Evolutionary conservation across 2,329 filamentous ascomycete species (phyloP).

Genomic region (Cadophora malorum): DNA sequence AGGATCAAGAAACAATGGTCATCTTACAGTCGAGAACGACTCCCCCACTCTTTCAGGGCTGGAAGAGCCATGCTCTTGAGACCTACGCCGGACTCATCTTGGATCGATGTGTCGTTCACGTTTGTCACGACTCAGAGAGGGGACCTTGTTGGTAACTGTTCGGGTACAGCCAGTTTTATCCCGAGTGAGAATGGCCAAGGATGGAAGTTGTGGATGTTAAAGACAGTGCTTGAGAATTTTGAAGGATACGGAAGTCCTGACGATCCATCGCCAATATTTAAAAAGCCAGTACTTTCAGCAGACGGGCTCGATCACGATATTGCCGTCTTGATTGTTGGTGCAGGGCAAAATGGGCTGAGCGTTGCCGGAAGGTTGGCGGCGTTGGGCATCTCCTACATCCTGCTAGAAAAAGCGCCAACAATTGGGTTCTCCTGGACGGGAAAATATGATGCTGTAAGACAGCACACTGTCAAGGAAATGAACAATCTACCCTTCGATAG

Average conservation of each 20-base stretch:
- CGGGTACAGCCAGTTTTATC: conserved; percentile 20
- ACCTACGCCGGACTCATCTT: conserved; percentile 11
- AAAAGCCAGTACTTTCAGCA: neutral
- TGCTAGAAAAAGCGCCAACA: conserved; percentile 61
- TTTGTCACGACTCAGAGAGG: conserved; percentile 17
- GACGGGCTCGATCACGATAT: neutral
- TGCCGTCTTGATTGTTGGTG: conserved; percentile 49
- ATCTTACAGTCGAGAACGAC: conserved; percentile 1
- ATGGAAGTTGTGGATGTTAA: conserved; percentile 27
- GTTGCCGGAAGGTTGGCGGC: conserved; percentile 63
- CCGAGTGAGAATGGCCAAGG: neutral
- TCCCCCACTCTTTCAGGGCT: conserved; percentile 14
- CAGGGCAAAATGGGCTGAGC: conserved; percentile 63
- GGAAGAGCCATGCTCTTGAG: neutral
- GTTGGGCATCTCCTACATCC: conserved; percentile 58
- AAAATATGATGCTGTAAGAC: conserved; percentile 67
- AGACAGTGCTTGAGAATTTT: conserved; percentile 27
- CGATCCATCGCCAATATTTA: conserved; percentile 23
- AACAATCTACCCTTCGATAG: conserved; percentile 66
- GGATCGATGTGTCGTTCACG: conserved; percentile 21
- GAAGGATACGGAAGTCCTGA: conserved; percentile 23
- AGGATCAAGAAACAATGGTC: conserved; percentile 19
- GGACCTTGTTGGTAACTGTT: conserved; percentile 21
- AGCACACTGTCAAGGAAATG: conserved; percentile 69
- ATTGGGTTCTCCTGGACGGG: conserved; percentile 68